phyloP scores from a whole-genome alignment of 2,329 filamentous ascomycete genomes.

The Polytolypa hystricis region DNA sequence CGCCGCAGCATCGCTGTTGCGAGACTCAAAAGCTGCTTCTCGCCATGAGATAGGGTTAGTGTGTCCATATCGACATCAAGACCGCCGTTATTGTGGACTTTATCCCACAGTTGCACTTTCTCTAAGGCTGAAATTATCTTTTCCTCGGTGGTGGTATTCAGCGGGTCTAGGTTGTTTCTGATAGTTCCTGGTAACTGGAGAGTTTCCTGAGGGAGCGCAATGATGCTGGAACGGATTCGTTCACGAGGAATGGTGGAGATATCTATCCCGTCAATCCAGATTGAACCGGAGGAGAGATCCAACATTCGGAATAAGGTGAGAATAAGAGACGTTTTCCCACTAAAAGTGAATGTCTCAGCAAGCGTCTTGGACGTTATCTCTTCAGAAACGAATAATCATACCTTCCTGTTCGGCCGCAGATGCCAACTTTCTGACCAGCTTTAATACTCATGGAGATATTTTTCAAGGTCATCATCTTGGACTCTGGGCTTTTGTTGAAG shows the following conservation, averaged over 20 bases:
- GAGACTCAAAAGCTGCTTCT: constrained; percentile 2
- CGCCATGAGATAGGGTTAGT: background rate
- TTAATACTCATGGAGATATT: constrained; percentile 7
- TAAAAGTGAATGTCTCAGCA: background rate
- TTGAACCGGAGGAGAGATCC: constrained; percentile 4
- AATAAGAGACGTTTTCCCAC: constrained; percentile 8
- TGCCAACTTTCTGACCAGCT: constrained; percentile 10
- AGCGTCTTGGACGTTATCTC: background rate
- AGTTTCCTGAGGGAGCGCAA: background rate
- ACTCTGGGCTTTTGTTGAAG: no score
- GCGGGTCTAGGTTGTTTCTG: constrained; percentile 7
- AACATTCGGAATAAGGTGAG: constrained; percentile 5
- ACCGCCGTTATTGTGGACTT: background rate
- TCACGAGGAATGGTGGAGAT: constrained; percentile 4
- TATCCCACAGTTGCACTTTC: constrained; percentile 1
- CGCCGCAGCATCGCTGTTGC: background rate
- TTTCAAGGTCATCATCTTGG: no score
- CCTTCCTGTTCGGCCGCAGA: constrained; percentile 14
- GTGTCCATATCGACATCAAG: background rate
- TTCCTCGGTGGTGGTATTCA: background rate
- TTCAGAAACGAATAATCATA: background rate
- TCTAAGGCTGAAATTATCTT: background rate
- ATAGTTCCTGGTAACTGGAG: background rate
- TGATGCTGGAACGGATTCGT: background rate
- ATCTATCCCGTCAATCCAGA: constrained; percentile 6